Evolutionary conservation across 306 rosid genomes (phyloP).

Genomic region (Medicago lupulina): DNA sequence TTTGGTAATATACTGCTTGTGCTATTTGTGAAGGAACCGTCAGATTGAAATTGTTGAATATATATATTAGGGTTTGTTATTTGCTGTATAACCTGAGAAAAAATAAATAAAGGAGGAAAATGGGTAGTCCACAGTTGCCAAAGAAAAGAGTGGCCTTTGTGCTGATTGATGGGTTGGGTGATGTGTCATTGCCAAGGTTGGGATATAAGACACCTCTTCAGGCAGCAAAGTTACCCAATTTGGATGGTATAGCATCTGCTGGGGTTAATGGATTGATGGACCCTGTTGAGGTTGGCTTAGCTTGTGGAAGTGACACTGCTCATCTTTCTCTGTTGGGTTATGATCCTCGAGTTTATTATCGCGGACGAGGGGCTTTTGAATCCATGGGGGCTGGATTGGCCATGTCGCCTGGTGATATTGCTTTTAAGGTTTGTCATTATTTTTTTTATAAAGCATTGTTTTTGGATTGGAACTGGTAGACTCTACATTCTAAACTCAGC

Average conservation of each 20-base stretch:
- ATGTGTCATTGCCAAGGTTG: constrained; percentile 83
- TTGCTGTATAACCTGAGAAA: constrained; percentile 13
- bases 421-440: constrained; percentile 71
- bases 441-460: background rate
- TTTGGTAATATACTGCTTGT: constrained; percentile 40
- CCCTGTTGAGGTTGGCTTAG: constrained; percentile 97
- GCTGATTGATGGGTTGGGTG: constrained; percentile 93
- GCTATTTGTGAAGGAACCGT: constrained; percentile 28
- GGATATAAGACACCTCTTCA: constrained; percentile 88
- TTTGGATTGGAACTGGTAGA: constrained; percentile 14
- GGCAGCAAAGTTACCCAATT: constrained; percentile 75
- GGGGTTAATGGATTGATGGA: constrained; percentile 96
- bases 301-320: constrained; percentile 98
- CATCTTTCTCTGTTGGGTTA: constrained; percentile 94
- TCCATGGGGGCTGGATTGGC: constrained; percentile 99
- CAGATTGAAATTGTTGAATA: constrained; percentile 35
- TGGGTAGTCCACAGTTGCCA: constrained; percentile 62
- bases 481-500: constrained; percentile 6
- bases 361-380: constrained; percentile 96
- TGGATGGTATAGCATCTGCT: constrained; percentile 91
- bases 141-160: constrained; percentile 93
- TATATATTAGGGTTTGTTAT: constrained; percentile 16
- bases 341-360: constrained; percentile 88
- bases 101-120: constrained; percentile 32
- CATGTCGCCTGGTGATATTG: constrained; percentile 98